Evolutionary conservation across 306 rosid genomes (phyloP).

Genomic region (Abrus precatorius): DNA sequence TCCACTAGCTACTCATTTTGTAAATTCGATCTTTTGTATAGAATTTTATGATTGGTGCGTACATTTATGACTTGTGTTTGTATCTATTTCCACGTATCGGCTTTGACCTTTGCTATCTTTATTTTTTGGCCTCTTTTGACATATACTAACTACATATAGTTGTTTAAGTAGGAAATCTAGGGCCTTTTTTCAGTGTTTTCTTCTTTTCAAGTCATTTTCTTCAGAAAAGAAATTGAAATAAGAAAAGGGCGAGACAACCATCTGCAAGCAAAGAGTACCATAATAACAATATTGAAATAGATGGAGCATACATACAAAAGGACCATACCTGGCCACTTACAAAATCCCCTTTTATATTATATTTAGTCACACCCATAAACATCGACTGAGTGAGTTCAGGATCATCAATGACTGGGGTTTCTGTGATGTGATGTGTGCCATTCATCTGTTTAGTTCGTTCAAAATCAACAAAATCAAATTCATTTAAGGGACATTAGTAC

Average conservation of each 20-base stretch:
- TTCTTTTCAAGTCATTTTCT: conserved; percentile 60
- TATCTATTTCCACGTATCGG: conserved; percentile 15
- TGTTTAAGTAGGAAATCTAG: conserved; percentile 50
- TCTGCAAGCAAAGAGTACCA: conserved; percentile 49
- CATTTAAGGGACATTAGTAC: conserved; percentile 50
- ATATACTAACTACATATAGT: conserved; percentile 43
- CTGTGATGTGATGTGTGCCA: conserved; percentile 59
- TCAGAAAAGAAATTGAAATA: conserved; percentile 48
- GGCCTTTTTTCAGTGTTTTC: conserved; percentile 49
- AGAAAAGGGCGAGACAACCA: conserved; percentile 53
- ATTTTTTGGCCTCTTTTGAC: conserved; percentile 39
- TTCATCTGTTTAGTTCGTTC: conserved; percentile 45
- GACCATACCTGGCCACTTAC: conserved; percentile 49
- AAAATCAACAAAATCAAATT: conserved; percentile 51
- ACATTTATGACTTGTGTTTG: not conserved
- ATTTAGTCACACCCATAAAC: conserved; percentile 51
- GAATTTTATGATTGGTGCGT: conserved; percentile 28
- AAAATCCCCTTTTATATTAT: conserved; percentile 34
- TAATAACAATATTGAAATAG: conserved; percentile 55
- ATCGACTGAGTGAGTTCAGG: conserved; percentile 43
- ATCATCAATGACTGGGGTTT: conserved; percentile 40
- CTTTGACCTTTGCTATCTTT: conserved; percentile 31
- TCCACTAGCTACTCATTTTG: not conserved
- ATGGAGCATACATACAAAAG: conserved; percentile 45
- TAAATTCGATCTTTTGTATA: not conserved